Conservation (phyloP, 441 rosid genomes). For the Erodium moschatum region DNA sequence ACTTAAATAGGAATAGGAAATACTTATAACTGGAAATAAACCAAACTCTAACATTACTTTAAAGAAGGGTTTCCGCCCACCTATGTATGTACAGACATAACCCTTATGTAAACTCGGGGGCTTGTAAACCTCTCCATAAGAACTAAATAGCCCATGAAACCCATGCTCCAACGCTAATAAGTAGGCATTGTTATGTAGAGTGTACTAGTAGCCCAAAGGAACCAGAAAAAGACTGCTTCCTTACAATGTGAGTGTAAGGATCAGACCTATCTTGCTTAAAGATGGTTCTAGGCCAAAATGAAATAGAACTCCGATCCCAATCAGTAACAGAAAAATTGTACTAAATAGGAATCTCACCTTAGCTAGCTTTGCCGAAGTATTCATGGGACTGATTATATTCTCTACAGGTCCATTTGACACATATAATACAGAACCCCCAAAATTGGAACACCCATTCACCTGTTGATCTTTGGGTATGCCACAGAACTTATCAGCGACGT, state of each 20-base stretch:
- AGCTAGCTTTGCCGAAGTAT: slow-evolving; percentile 37
- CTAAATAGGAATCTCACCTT: slow-evolving; percentile 24
- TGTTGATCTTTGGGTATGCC: slow-evolving; percentile 36
- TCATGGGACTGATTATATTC: slow-evolving; percentile 32
- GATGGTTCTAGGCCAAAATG: neutral
- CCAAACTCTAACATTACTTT: too few relatives aligned
- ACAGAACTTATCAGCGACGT: slow-evolving; percentile 35
- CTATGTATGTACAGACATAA: neutral
- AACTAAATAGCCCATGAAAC: neutral
- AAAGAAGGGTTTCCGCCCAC: too few relatives aligned
- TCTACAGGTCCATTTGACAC: slow-evolving; percentile 40
- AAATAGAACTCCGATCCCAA: neutral
- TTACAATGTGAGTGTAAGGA: neutral
- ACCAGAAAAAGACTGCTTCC: neutral
- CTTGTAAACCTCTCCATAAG: neutral
- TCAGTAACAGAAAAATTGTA: slow-evolving; percentile 4
- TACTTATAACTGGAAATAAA: too few relatives aligned
- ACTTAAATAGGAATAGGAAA: too few relatives aligned
- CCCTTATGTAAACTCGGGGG: neutral
- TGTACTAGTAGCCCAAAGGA: neutral
- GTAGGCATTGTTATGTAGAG: neutral
- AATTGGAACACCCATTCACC: slow-evolving; percentile 37
- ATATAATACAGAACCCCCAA: slow-evolving; percentile 35
- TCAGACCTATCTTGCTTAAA: neutral
- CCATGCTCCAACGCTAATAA: neutral